phyloP scores from a whole-genome alignment of 441 rosid species.

The Lagerstroemia fauriei region DNA sequence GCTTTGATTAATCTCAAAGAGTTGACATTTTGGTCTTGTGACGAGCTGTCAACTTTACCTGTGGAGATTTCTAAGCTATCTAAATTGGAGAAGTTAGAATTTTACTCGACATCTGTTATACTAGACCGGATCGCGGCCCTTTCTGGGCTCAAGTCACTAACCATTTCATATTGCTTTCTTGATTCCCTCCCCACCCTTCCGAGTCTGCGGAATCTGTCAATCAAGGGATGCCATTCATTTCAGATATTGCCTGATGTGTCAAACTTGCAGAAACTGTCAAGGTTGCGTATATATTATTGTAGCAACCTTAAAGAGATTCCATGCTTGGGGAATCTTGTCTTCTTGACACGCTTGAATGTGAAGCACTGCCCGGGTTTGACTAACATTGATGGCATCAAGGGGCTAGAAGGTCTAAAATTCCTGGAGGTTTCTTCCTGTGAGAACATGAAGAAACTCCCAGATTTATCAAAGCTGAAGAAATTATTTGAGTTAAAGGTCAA shows the following conservation, averaged over 20 bases:
- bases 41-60: background rate
- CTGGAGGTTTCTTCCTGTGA: background rate
- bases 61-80: background rate
- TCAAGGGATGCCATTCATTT: background rate
- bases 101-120: background rate
- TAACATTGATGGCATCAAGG: background rate
- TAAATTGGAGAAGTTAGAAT: background rate
- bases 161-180: background rate
- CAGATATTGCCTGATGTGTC: conserved; percentile 5
- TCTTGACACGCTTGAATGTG: background rate
- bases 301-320: background rate
- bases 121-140: background rate
- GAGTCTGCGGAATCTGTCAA: background rate
- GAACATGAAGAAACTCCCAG: background rate
- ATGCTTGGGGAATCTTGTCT: background rate
- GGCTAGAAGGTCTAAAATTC: background rate
- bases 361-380: background rate
- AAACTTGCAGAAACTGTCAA: background rate
- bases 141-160: background rate
- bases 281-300: background rate
- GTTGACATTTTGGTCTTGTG: conserved; percentile 6
- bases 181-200: background rate
- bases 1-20: background rate
- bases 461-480: conserved; percentile 7
- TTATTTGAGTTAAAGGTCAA: background rate